These are phyloP conservation scores for Annulohypoxylon stygium DNA, from an alignment of 495 filamentous ascomycete species.

Conservation along the genomic window DNA sequence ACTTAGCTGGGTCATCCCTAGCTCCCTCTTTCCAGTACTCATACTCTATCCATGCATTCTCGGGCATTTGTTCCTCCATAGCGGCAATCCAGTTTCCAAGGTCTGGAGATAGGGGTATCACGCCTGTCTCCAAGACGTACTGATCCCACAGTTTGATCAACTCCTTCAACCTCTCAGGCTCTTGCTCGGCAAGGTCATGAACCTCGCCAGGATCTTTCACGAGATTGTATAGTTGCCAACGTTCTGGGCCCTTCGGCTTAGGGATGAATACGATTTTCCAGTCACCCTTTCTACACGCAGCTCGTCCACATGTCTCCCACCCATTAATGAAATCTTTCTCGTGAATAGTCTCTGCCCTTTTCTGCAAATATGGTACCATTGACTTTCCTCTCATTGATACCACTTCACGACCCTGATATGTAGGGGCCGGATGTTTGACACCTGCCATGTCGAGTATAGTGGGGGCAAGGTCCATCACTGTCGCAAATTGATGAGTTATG, in stretches of 20 bases:
- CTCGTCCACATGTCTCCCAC: conserved; percentile 58
- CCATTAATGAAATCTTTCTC: conserved; percentile 55
- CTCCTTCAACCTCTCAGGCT: conserved; percentile 50
- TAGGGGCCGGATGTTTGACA: conserved; percentile 68
- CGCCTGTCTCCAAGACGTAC: conserved; percentile 70
- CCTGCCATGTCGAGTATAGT: conserved; percentile 74
- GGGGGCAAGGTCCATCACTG: conserved; percentile 74
- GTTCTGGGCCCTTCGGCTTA: conserved; percentile 49
- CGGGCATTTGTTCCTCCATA: conserved; percentile 75
- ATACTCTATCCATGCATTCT: conserved; percentile 77
- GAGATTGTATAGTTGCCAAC: conserved; percentile 57
- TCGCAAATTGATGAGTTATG: conserved; percentile 71
- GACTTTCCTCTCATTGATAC: conserved; percentile 69
- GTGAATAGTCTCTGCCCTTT: conserved; percentile 53
- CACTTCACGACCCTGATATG: conserved; percentile 68
- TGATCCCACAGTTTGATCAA: conserved; percentile 57
- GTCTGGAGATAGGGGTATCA: conserved; percentile 55
- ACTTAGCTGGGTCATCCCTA: conserved; percentile 67
- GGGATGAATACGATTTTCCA: conserved; percentile 59
- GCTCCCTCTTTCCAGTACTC: conserved; percentile 76
- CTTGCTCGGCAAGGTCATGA: conserved; percentile 52
- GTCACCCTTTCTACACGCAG: conserved; percentile 55
- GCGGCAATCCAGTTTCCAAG: conserved; percentile 65
- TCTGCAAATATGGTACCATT: conserved; percentile 50
- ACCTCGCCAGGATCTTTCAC: conserved; percentile 58